These are phyloP conservation scores for Ophiostoma quercus DNA, from an alignment of 2,329 filamentous ascomycete genomes.

Conservation along the genomic window DNA sequence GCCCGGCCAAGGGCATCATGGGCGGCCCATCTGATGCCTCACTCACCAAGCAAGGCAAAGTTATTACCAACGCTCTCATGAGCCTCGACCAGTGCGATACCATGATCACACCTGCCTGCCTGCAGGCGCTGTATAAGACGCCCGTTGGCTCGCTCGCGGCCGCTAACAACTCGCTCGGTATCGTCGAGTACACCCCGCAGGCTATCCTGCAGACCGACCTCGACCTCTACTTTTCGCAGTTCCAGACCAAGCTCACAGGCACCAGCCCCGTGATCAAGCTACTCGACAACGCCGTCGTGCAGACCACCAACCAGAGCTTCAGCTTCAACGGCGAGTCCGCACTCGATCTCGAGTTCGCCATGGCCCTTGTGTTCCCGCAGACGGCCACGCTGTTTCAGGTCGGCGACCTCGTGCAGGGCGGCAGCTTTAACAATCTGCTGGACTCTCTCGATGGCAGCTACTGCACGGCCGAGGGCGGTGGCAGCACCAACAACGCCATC, in stretches of 20 bases:
- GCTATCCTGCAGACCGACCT: conserved; percentile 49
- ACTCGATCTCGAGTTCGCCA: conserved; percentile 38
- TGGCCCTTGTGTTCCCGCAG: conserved; percentile 47
- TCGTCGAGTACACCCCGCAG: conserved; percentile 52
- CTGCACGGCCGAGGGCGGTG: conserved; percentile 40
- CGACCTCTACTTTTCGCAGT: conserved; percentile 45
- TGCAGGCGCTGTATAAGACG: conserved; percentile 45
- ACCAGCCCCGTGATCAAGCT: conserved; percentile 36
- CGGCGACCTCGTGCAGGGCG: conserved; percentile 36
- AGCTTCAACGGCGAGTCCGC: conserved; percentile 38
- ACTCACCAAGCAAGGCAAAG: conserved; percentile 33
- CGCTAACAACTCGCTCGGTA: conserved; percentile 46
- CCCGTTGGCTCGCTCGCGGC: conserved; percentile 36
- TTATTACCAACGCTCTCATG: conserved; percentile 33
- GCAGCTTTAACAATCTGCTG: conserved; percentile 32
- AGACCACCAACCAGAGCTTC: conserved; percentile 36
- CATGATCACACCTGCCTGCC: conserved; percentile 53
- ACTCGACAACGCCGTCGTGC: conserved; percentile 36
- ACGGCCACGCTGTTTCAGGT: conserved; percentile 46
- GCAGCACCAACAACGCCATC: conserved; percentile 35
- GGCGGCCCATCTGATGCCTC: conserved; percentile 30
- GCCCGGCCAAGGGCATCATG: conserved; percentile 31
- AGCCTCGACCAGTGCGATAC: conserved; percentile 42
- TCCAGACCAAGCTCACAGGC: conserved; percentile 38
- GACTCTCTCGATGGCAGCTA: conserved; percentile 45